These are phyloP conservation scores for Debaryomyces sp. DNA, from an alignment of 1,139 yeast species.

Conservation along the genomic window DNA sequence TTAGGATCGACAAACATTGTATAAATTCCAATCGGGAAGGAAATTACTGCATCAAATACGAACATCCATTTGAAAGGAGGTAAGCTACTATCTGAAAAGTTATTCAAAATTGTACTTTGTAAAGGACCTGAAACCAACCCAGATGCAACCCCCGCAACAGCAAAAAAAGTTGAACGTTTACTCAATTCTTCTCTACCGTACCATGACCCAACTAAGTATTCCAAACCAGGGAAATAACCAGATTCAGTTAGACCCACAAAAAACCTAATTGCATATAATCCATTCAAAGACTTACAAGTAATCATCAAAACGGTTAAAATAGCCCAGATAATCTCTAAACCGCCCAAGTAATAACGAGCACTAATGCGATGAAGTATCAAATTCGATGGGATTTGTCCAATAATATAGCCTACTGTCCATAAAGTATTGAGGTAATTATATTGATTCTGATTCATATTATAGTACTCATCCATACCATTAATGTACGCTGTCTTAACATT, in stretches of 20 bases:
- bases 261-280: conserved; percentile 59
- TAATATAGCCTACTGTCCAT: conserved; percentile 63
- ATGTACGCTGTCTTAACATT: conserved; percentile 59
- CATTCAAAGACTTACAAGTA: conserved; percentile 35
- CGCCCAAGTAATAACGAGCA: conserved; percentile 56
- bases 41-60: conserved; percentile 53
- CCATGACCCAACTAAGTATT: conserved; percentile 20
- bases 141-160: conserved; percentile 44
- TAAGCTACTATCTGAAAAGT: conserved; percentile 15
- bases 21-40: conserved; percentile 50
- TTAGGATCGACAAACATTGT: conserved; percentile 45
- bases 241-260: conserved; percentile 60
- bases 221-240: conserved; percentile 58
- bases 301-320: conserved; percentile 54
- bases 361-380: conserved; percentile 54
- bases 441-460: conserved; percentile 54
- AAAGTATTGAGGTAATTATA: conserved; percentile 53
- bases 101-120: conserved; percentile 42
- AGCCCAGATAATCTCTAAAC: conserved; percentile 61
- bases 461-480: conserved; percentile 63
- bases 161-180: conserved; percentile 23
- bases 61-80: conserved; percentile 56
- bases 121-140: conserved; percentile 47
- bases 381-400: conserved; percentile 63
- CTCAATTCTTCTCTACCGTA: conserved; percentile 16